A percentile compares a stretch with the other conserved stretches of the same genome.
Conservation (phyloP, 257 asterid species). For the Nicotiana tomentosiformis region DNA sequence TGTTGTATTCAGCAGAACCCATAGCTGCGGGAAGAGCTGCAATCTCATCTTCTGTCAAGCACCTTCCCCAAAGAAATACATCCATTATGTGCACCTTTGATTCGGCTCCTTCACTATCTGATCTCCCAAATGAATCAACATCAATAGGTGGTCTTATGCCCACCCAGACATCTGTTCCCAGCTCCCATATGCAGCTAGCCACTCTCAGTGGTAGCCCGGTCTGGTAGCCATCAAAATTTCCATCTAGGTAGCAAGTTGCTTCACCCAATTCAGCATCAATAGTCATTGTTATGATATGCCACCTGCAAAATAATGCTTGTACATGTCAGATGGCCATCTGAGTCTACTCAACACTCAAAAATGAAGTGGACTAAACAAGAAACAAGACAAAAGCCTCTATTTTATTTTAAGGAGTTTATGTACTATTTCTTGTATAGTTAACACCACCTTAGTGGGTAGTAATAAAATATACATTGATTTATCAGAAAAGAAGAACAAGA, state of each 20-base stretch:
- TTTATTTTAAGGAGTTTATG: neutral
- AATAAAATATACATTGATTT: neutral
- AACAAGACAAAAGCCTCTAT: neutral
- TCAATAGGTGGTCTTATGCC: constrained; percentile 92
- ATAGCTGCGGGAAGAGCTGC: constrained; percentile 73
- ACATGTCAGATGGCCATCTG: neutral
- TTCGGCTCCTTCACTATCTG: constrained; percentile 95
- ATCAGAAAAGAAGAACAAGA: constrained; percentile 2
- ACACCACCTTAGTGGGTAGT: neutral
- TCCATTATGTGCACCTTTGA: constrained; percentile 98
- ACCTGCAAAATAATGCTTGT: constrained; percentile 46
- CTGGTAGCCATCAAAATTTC: constrained; percentile 91
- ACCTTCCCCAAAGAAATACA: constrained; percentile 94
- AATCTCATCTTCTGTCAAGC: constrained; percentile 92
- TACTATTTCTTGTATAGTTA: neutral
- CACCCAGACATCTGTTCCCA: constrained; percentile 83
- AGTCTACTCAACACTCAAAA: neutral
- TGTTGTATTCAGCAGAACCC: constrained; percentile 67
- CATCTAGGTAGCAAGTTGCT: constrained; percentile 92
- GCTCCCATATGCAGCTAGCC: constrained; percentile 84
- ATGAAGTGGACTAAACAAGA: neutral
- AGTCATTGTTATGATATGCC: constrained; percentile 92
- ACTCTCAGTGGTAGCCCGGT: constrained; percentile 73
- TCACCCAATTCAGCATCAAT: constrained; percentile 91
- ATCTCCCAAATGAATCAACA: constrained; percentile 97